These are phyloP conservation scores for Mortierella sp. DNA, from an alignment of 371 early-diverging fungal genomes.

Conservation along the genomic window DNA sequence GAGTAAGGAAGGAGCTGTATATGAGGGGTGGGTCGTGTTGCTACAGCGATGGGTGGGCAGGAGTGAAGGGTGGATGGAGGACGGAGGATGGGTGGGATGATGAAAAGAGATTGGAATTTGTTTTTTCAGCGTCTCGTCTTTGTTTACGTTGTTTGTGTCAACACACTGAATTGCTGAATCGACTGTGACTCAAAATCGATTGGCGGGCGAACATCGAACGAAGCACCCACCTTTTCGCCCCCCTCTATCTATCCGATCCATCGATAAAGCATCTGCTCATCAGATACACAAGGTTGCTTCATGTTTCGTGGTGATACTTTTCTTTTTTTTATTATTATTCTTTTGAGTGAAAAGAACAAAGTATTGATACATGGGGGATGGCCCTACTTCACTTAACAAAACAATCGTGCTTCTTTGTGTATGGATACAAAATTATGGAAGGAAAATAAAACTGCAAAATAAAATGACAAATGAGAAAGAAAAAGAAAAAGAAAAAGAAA, in stretches of 20 bases:
- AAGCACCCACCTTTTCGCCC: background rate
- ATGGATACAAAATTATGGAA: slow-evolving; percentile 14
- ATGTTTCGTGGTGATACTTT: background rate
- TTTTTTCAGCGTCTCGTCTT: background rate
- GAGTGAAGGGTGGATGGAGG: background rate
- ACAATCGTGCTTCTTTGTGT: background rate
- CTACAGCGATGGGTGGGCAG: background rate
- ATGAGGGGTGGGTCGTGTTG: background rate
- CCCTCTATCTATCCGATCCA: background rate
- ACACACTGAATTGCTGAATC: background rate
- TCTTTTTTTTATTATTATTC: slow-evolving; percentile 7
- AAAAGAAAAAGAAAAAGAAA: background rate
- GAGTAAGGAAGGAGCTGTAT: background rate
- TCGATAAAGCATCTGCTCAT: background rate
- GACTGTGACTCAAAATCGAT: slow-evolving; percentile 3
- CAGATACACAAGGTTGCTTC: background rate
- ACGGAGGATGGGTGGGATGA: background rate
- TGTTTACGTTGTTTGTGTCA: background rate
- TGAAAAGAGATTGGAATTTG: slow-evolving; percentile 1
- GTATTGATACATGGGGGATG: background rate
- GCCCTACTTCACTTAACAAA: slow-evolving; percentile 11
- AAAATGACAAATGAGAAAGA: slow-evolving; percentile 15
- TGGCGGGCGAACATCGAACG: background rate
- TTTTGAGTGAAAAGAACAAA: slow-evolving; percentile 9
- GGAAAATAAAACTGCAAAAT: background rate